These are phyloP conservation scores for Melaleuca alternifolia DNA, from an alignment of 345 rosid genomes.

Conservation along the genomic window DNA sequence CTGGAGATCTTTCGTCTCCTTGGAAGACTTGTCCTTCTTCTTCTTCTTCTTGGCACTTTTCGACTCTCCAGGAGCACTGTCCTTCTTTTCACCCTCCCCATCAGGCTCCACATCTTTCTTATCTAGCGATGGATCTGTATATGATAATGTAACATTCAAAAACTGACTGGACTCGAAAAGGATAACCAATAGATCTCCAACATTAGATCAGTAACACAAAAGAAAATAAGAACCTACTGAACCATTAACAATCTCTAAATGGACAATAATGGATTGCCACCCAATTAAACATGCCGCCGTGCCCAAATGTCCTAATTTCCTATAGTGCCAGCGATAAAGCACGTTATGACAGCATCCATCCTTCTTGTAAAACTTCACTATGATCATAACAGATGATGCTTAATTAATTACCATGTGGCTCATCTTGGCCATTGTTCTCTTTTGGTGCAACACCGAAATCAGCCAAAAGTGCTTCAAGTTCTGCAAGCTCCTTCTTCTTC, in stretches of 20 bases:
- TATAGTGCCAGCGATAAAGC: background rate
- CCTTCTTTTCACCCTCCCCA: conserved; percentile 38
- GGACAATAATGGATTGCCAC: background rate
- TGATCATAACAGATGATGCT: background rate
- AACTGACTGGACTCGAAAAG: conserved; percentile 7
- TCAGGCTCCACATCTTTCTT: conserved; percentile 25
- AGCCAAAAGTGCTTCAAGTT: conserved; percentile 84
- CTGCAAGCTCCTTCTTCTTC: conserved; percentile 85
- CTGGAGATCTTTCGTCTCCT: conserved; percentile 35
- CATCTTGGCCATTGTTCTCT: conserved; percentile 43
- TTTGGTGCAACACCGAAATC: conserved; percentile 48
- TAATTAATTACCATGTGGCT: conserved; percentile 1
- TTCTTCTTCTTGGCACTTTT: conserved; percentile 59
- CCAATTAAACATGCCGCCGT: background rate
- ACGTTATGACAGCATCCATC: background rate
- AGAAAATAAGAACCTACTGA: background rate
- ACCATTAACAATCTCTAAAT: background rate
- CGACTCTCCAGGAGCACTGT: conserved; percentile 31
- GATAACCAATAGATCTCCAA: background rate
- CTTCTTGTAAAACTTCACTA: background rate
- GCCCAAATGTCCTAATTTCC: background rate
- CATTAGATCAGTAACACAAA: background rate
- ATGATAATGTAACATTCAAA: background rate
- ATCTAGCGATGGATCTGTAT: conserved; percentile 31
- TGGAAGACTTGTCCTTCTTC: conserved; percentile 29